Evolutionary conservation across 805 yeast genomes (phyloP).

Genomic region (Lipomyces chichibuensis): DNA sequence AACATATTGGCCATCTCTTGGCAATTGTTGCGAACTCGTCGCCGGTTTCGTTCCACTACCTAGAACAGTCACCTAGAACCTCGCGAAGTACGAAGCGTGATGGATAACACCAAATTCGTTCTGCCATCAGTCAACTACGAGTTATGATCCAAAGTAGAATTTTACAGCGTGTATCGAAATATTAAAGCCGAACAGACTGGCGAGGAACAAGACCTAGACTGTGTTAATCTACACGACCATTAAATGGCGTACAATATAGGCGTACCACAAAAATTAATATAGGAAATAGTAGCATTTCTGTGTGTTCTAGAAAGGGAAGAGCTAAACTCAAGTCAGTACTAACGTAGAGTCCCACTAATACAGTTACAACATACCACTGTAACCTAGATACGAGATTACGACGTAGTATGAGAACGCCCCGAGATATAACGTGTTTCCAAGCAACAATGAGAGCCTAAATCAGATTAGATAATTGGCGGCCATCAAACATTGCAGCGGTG

Average conservation of each 20-base stretch:
- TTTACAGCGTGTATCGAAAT: conserved; percentile 68
- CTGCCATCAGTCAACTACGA: not conserved
- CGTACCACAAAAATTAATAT: conserved; percentile 56
- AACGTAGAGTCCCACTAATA: not conserved
- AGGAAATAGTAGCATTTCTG: conserved; percentile 65
- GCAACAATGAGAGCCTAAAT: conserved; percentile 55
- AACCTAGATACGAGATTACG: conserved; percentile 85
- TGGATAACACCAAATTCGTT: not conserved
- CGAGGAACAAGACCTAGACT: conserved; percentile 59
- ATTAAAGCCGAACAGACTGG: conserved; percentile 69
- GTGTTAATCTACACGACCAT: conserved; percentile 65
- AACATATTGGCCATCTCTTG: not conserved
- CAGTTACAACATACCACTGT: conserved; percentile 53
- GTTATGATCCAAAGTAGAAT: conserved; percentile 44
- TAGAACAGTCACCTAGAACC: not conserved
- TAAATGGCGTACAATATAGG: conserved; percentile 42
- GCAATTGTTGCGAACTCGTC: not conserved
- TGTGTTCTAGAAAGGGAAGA: conserved; percentile 65
- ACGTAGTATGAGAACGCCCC: conserved; percentile 75
- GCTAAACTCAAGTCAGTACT: conserved; percentile 23
- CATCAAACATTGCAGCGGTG: not conserved
- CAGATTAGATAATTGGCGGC: not conserved
- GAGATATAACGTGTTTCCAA: conserved; percentile 80
- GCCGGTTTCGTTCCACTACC: not conserved
- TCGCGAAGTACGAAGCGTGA: not conserved